Evolutionary conservation across 768 basidiomycete species (phyloP).

Genomic region (Aureoboletus auriporus): DNA sequence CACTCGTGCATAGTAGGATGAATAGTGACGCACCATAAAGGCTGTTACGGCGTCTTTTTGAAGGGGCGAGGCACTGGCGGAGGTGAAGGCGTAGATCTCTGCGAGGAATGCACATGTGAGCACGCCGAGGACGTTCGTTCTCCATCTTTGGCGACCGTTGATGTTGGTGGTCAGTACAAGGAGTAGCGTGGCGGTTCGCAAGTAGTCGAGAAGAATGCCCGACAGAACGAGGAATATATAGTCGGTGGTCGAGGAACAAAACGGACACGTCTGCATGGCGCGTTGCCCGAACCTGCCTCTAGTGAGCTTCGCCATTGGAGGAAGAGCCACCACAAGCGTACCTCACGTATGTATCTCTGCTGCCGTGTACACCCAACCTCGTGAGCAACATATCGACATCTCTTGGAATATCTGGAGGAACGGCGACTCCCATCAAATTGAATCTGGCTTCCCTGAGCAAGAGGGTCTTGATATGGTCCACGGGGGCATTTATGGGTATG

Average conservation of each 20-base stretch:
- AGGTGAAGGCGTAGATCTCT: conserved; percentile 53
- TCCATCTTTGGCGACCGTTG: conserved; percentile 40
- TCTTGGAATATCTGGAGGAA: conserved; percentile 35
- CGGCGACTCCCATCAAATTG: conserved; percentile 18
- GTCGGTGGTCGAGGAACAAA: conserved; percentile 59
- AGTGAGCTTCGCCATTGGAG: background rate
- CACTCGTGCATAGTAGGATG: background rate
- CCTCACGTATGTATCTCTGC: conserved; percentile 58
- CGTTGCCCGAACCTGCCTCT: conserved; percentile 61
- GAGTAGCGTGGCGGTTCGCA: conserved; percentile 51
- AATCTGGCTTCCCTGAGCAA: conserved; percentile 42
- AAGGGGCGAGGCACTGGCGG: conserved; percentile 44
- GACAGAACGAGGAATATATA: conserved; percentile 58
- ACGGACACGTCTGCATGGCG: conserved; percentile 58
- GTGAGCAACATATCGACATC: conserved; percentile 51
- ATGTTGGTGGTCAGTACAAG: conserved; percentile 39
- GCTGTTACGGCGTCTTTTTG: conserved; percentile 35
- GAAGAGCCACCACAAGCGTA: conserved; percentile 24
- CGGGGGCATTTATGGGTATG: conserved; percentile 51
- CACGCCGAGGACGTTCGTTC: conserved; percentile 42
- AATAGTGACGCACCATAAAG: conserved; percentile 35
- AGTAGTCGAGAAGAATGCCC: conserved; percentile 51
- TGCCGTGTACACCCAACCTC: conserved; percentile 53
- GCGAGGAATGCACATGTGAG: conserved; percentile 47
- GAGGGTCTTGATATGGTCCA: conserved; percentile 46